These are phyloP conservation scores for Wolfiporia cocos DNA, from an alignment of 1,284 basidiomycete species.

Conservation along the genomic window DNA sequence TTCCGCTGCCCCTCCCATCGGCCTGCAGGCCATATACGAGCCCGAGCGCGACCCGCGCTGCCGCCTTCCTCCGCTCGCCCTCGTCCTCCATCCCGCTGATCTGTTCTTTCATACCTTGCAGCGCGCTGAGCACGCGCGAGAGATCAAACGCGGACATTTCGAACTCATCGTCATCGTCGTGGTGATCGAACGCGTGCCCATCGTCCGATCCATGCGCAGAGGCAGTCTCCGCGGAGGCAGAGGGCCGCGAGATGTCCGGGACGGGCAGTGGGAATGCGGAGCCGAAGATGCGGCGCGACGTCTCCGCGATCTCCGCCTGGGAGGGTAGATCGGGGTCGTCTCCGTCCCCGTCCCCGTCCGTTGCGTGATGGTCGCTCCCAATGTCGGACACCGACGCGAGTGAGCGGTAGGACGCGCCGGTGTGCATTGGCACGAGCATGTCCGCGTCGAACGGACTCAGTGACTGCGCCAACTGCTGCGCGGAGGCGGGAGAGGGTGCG, in stretches of 20 bases:
- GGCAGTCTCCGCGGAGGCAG: constrained; percentile 1
- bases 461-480: constrained; percentile 1
- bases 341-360: constrained; percentile 19
- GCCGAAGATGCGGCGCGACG: constrained; percentile 53
- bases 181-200: constrained; percentile 14
- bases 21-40: constrained; percentile 62
- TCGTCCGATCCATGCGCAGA: constrained; percentile 2
- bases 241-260: not conserved
- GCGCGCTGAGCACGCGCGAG: constrained; percentile 48
- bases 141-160: constrained; percentile 49
- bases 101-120: constrained; percentile 69
- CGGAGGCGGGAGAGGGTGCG: constrained; percentile 22
- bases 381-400: constrained; percentile 45
- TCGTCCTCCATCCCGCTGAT: constrained; percentile 63
- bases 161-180: constrained; percentile 24
- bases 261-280: constrained; percentile 6
- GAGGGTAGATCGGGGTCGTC: constrained; percentile 40
- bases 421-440: constrained; percentile 23
- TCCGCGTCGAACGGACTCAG: constrained; percentile 15
- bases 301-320: constrained; percentile 43
- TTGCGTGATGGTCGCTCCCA: constrained; percentile 14
- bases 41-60: constrained; percentile 67
- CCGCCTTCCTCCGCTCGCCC: constrained; percentile 55
- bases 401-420: constrained; percentile 39
- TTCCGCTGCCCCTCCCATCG: too few species aligned